These are phyloP conservation scores for Rhodotorula sp. DNA, from an alignment of 1,284 basidiomycete genomes.

Conservation along the genomic window DNA sequence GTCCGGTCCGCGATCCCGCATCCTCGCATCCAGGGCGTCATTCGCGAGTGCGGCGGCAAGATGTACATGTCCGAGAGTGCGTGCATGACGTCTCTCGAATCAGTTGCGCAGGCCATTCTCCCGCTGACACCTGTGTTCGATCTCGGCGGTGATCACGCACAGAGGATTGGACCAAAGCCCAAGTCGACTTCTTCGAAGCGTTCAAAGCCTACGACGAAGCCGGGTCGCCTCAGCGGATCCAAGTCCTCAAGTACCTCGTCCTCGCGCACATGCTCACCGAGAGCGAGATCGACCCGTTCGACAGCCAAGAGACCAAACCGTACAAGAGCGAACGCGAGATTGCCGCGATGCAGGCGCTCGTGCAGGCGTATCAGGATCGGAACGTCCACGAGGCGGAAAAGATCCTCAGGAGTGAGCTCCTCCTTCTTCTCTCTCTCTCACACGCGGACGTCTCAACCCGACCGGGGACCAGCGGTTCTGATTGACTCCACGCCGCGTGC, in stretches of 20 bases:
- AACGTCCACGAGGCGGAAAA: constrained; percentile 96
- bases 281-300: constrained; percentile 98
- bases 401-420: constrained; percentile 72
- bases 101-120: too few relatives aligned
- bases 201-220: constrained; percentile 99
- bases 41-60: constrained; percentile 98
- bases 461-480: too few relatives aligned
- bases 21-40: constrained; percentile 97
- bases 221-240: constrained; percentile 91
- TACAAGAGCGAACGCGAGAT: constrained; percentile 97
- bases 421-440: too few relatives aligned
- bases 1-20: constrained; percentile 97
- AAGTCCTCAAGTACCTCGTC: constrained; percentile 97
- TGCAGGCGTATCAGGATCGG: constrained; percentile 90
- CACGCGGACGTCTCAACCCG: too few relatives aligned
- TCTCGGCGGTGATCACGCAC: too few relatives aligned
- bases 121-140: too few relatives aligned
- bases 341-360: constrained; percentile 95
- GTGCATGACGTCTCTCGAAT: constrained; percentile 45
- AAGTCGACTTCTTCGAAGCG: constrained; percentile 97
- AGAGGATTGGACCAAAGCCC: constrained; percentile 95
- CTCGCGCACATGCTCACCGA: constrained; percentile 98
- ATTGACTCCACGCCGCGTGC: background rate
- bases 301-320: constrained; percentile 99
- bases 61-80: constrained; percentile 99